Evolutionary conservation across 345 rosid species (phyloP), one percentile per base, ranked within the genome.

Genomic region (Citrus cavaleriei): DNA sequence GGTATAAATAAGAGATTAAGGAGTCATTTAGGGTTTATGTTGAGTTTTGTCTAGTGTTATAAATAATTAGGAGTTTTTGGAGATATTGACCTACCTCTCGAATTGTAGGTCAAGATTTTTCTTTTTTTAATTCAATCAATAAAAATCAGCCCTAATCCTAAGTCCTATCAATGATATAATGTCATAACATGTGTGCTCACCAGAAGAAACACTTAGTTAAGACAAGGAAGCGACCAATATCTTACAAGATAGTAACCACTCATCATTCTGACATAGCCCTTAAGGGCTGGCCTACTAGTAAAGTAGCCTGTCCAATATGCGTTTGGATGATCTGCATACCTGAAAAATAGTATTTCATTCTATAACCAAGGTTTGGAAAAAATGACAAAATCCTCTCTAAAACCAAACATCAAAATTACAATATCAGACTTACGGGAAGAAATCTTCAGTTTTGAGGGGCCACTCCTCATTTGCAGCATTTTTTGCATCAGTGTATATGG

Each of bases 221-320:
- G 69, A 66, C 34, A 30, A 14, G 35, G 42, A 51, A 58, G 18
- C 61, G 49, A 13, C 27, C 63, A 54, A 73, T 67, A 79, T 64
- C 91, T 82, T 85, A 93, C 98, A 88, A 93, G 80, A 85, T 92
- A 93, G 88, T 91, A 95, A 70, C 89, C 93, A 81, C 98, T 92
- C 87, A 93, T 79, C 76, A 77, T 76, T 80, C 98, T 91, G 81
- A 95, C 95, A 79, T 90, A 93, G 78, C 91, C 89, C 85, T 95
- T 95, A 60, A 95, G 83, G 75, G 93, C 90, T 73, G 98, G 95
- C 81, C 98, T 86, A 77, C 98, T 95, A 34, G 98, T 91, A 83
- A 95, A 95, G 84, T 95, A 95, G 78, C 98, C 98, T 37, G 98
- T 93, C 98, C 98, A 95, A 77, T 92, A 95, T 66, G 97, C 97